phyloP scores from a whole-genome alignment of 352 stramenopile species.

The Pythium aquatile region DNA sequence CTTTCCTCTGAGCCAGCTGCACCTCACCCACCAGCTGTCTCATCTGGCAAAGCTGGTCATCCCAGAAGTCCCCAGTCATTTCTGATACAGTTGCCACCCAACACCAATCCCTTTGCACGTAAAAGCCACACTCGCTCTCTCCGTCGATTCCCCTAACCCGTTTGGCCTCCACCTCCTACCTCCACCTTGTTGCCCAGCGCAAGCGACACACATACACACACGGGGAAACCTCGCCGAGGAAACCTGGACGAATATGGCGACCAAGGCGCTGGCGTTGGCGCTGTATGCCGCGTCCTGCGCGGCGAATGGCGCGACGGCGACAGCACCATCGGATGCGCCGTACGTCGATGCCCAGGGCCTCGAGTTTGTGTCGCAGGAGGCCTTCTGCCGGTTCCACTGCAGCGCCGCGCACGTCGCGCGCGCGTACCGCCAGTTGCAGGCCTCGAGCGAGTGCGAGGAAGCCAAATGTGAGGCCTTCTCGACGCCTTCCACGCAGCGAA shows the following conservation, averaged over 20 bases:
- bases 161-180: not conserved
- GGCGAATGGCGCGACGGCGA: not conserved
- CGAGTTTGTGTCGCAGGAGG: slow-evolving; percentile 41
- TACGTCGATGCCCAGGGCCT: slow-evolving; percentile 38
- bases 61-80: not conserved
- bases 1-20: slow-evolving; percentile 3
- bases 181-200: not conserved
- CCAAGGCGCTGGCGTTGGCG: slow-evolving; percentile 11
- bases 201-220: not conserved
- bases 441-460: slow-evolving; percentile 36
- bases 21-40: slow-evolving; percentile 5
- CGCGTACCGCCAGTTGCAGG: slow-evolving; percentile 39
- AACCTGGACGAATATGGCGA: not conserved
- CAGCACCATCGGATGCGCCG: not conserved
- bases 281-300: slow-evolving; percentile 1
- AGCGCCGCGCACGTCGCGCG: slow-evolving; percentile 41
- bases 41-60: not conserved
- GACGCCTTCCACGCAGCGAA: not conserved
- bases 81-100: not conserved
- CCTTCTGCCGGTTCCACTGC: slow-evolving; percentile 68
- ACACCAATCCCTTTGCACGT: not conserved
- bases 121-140: slow-evolving; percentile 1
- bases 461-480: slow-evolving; percentile 29
- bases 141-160: not conserved
- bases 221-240: not conserved